Evolutionary conservation across 1,284 basidiomycete genomes (phyloP), one percentile per base, ranked within the genome.

Genomic region (Cutaneotrichosporon spelunceum): DNA sequence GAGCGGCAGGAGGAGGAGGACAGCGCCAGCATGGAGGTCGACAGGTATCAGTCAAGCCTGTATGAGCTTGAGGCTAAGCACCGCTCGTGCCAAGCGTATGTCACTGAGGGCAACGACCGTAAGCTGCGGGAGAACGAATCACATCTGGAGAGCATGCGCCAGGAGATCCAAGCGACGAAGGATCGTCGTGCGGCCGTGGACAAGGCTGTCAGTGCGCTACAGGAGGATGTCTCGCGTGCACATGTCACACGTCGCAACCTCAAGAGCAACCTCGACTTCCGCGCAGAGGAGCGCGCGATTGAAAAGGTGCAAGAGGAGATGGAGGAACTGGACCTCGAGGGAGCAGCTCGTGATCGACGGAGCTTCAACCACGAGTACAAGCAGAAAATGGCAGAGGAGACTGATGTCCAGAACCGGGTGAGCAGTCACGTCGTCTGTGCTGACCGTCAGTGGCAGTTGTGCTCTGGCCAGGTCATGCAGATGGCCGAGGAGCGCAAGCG

Each of bases 341-440:
- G 85, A 62, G 90, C 91, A 3, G 88, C 86, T 11, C 88, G 85
- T 72, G 88, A 88, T 21, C 87, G 88, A 71, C 83, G 87, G 61
- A 89, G 88, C 60, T 99, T 94, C 78, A 87, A 94, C 60, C 85
- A 87, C 59, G 86, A 88, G 72, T 98, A 91, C 79, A 82, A 84
- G 29, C 76, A 83, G 14, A 86, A 87, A 76, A 87, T 90, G 77
- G 83, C 74, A 29, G 69, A 77, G 60, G 75, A 80, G 64, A 71
- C 74, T 1, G 67, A 75, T 3, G 63, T 71, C n/a, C 73, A 89
- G 67, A 85, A 84, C 67, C 83, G 85, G 78, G 91, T 92, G 65
- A 61, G 84, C 77, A 8, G 11, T 3, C 4, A 10, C 10, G 8
- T 8, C 39, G 60, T 16, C 4, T 8, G 4, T 26, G 30, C 45